Conservation (phyloP, 2,329 filamentous ascomycete species). For the Gnomoniopsis smithogilvyi region DNA sequence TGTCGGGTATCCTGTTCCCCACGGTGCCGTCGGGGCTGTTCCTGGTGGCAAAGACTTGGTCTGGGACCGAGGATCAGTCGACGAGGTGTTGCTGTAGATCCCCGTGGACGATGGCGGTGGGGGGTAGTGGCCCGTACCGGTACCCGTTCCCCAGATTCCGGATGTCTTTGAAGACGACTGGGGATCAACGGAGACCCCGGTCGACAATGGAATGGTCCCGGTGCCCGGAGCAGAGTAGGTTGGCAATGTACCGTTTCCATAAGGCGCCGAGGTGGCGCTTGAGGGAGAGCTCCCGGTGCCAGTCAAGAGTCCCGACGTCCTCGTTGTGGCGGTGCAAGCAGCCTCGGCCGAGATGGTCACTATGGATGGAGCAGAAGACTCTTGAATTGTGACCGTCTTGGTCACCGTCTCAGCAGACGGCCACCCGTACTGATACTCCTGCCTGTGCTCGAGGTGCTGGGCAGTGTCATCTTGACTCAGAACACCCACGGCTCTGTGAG, state of each 20-base stretch:
- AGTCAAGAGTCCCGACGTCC: background rate
- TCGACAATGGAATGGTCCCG: background rate
- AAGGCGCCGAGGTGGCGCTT: slow-evolving; percentile 5
- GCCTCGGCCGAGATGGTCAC: slow-evolving; percentile 9
- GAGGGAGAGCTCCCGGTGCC: slow-evolving; percentile 2
- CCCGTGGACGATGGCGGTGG: background rate
- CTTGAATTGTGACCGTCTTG: slow-evolving; percentile 2
- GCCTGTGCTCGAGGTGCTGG: slow-evolving; percentile 9
- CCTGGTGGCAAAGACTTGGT: background rate
- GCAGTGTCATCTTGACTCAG: slow-evolving; percentile 9
- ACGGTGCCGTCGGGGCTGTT: background rate
- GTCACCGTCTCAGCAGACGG: background rate
- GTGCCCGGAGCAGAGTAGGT: slow-evolving; percentile 6
- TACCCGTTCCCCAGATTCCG: background rate
- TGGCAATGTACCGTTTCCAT: slow-evolving; percentile 10
- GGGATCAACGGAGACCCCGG: background rate
- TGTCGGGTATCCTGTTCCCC: background rate
- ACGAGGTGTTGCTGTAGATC: slow-evolving; percentile 8
- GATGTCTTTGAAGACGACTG: background rate
- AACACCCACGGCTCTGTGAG: slow-evolving; percentile 9
- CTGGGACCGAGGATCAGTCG: background rate
- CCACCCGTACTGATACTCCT: slow-evolving; percentile 3
- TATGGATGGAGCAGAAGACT: slow-evolving; percentile 1
- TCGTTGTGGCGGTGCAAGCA: slow-evolving; percentile 1
- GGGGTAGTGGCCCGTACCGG: background rate